These are phyloP conservation scores for Corchorus olitorius DNA, from an alignment of 345 rosid species.

Conservation along the genomic window DNA sequence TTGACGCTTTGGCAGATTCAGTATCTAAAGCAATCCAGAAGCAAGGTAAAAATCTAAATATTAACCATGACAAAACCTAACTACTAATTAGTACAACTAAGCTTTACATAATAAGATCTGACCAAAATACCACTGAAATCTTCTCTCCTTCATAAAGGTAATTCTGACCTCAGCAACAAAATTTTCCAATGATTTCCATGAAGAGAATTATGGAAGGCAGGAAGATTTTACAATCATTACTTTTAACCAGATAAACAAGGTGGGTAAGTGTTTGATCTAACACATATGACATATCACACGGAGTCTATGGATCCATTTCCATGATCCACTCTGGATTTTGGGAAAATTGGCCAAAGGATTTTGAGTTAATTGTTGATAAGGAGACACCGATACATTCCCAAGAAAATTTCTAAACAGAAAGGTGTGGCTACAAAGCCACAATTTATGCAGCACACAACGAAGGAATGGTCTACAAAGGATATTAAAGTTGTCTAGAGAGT, in stretches of 20 bases:
- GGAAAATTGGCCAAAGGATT: background rate
- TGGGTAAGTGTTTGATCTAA: constrained; percentile 1
- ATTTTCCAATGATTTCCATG: background rate
- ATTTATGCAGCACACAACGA: background rate
- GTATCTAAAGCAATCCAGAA: constrained; percentile 54
- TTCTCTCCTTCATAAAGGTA: background rate
- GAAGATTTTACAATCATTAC: background rate
- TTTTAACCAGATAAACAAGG: constrained; percentile 15
- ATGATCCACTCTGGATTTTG: background rate
- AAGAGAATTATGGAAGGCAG: background rate
- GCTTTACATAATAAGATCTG: background rate
- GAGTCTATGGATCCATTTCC: background rate
- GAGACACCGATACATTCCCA: background rate
- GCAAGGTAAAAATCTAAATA: background rate
- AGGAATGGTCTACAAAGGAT: background rate
- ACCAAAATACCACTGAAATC: background rate
- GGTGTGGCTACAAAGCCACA: background rate
- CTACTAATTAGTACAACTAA: background rate
- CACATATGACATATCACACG: background rate
- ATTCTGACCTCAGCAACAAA: constrained; percentile 9
- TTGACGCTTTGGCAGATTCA: constrained; percentile 88
- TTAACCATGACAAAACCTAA: background rate
- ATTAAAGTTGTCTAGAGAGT: background rate
- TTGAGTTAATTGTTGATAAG: too few species aligned
- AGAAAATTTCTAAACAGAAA: background rate